phyloP scores from a whole-genome alignment of 108 stramenopile genomes.

The Skeletonema grethae region DNA sequence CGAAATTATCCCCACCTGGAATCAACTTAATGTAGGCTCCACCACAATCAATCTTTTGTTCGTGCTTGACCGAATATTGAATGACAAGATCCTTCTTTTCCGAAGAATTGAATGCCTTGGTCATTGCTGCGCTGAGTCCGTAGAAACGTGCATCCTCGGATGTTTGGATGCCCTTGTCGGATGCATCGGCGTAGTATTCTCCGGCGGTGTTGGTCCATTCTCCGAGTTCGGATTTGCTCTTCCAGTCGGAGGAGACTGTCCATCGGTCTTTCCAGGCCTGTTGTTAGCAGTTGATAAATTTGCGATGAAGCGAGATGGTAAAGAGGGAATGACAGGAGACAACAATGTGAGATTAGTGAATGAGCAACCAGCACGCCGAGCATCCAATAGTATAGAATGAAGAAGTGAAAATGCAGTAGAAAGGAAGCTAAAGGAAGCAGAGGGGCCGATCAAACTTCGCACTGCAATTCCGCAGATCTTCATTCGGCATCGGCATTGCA shows the following conservation, averaged over 20 bases:
- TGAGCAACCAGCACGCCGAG: not conserved
- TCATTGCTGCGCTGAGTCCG: conserved; percentile 89
- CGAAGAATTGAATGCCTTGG: conserved; percentile 78
- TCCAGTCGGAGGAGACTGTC: conserved; percentile 94
- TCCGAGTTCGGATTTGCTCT: conserved; percentile 89
- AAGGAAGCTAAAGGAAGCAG: no score
- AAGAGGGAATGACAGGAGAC: conserved; percentile 9
- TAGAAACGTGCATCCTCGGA: conserved; percentile 94
- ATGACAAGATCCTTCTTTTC: conserved; percentile 94
- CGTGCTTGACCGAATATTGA: conserved; percentile 97
- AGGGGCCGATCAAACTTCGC: not conserved
- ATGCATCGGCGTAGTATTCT: conserved; percentile 82
- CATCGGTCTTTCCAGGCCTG: conserved; percentile 88
- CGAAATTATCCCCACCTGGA: conserved; percentile 77
- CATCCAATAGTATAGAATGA: no score
- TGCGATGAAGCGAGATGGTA: not conserved
- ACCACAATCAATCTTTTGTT: conserved; percentile 97
- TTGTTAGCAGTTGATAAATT: not conserved
- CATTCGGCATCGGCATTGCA: not conserved
- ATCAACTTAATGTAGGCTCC: conserved; percentile 99
- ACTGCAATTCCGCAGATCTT: not conserved
- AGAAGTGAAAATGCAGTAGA: no score
- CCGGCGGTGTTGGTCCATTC: conserved; percentile 95
- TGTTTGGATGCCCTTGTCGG: conserved; percentile 95
- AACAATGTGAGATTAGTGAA: not conserved